Evolutionary conservation across 345 rosid species (phyloP).

Genomic region (Capsella bursapastoris): DNA sequence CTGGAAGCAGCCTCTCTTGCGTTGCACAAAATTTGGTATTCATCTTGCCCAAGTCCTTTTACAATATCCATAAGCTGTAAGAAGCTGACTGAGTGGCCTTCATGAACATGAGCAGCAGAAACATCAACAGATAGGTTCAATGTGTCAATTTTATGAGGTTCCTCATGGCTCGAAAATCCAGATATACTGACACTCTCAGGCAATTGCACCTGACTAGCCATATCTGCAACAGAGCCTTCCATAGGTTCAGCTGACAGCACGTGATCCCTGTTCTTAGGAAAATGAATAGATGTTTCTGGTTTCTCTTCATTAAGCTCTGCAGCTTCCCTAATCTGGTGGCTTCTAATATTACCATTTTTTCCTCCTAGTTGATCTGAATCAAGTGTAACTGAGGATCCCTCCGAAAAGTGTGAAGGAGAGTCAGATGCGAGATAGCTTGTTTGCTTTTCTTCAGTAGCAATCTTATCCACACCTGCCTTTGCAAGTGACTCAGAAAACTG

Average conservation of each 20-base stretch:
- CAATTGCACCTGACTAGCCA: slow-evolving; percentile 43
- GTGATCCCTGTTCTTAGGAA: slow-evolving; percentile 32
- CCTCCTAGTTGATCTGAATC: slow-evolving; percentile 45
- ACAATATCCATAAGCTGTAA: slow-evolving; percentile 55
- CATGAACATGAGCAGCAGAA: slow-evolving; percentile 39
- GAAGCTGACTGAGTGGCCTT: slow-evolving; percentile 47
- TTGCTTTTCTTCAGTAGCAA: slow-evolving; percentile 42
- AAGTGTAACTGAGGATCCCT: slow-evolving; percentile 44
- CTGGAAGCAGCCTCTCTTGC: slow-evolving; percentile 49
- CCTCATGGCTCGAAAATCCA: slow-evolving; percentile 47
- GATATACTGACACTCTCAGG: slow-evolving; percentile 47
- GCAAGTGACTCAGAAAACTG: slow-evolving; percentile 47
- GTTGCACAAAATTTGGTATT: slow-evolving; percentile 53
- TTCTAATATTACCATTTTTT: slow-evolving; percentile 26
- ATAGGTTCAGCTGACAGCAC: slow-evolving; percentile 38
- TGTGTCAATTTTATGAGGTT: slow-evolving; percentile 42
- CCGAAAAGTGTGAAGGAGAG: slow-evolving; percentile 34
- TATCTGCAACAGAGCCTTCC: slow-evolving; percentile 41
- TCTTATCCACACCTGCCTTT: slow-evolving; percentile 37
- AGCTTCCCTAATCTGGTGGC: slow-evolving; percentile 28
- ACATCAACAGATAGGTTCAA: slow-evolving; percentile 37
- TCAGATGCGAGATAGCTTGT: slow-evolving; percentile 36
- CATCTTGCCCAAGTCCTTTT: slow-evolving; percentile 62
- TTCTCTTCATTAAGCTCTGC: slow-evolving; percentile 39
- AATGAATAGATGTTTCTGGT: slow-evolving; percentile 35